Conservation (phyloP, 2,329 filamentous ascomycete species). For the Claviceps humidiphila region DNA sequence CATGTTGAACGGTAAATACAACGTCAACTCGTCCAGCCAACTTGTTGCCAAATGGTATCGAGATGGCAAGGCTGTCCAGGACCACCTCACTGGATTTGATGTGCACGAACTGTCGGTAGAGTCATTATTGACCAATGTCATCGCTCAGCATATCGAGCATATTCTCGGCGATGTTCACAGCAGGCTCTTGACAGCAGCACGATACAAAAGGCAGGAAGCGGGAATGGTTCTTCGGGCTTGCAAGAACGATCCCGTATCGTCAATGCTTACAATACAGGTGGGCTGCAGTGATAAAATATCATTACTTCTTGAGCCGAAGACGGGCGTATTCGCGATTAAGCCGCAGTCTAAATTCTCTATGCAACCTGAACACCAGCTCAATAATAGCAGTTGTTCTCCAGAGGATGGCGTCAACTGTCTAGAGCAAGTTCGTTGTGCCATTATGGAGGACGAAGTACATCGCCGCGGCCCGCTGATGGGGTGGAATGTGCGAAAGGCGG, state of each 20-base stretch:
- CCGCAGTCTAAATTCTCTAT: constrained; percentile 45
- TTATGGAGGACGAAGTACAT: constrained; percentile 47
- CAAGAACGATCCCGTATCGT: constrained; percentile 49
- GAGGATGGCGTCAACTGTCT: constrained; percentile 44
- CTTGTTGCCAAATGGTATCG: constrained; percentile 71
- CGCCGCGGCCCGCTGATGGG: constrained; percentile 47
- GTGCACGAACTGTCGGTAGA: constrained; percentile 58
- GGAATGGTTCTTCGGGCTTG: constrained; percentile 45
- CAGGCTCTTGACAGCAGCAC: constrained; percentile 43
- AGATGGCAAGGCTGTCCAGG: constrained; percentile 61
- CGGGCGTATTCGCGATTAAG: constrained; percentile 60
- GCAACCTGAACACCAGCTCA: constrained; percentile 52
- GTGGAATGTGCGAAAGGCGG: constrained; percentile 43
- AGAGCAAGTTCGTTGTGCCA: constrained; percentile 48
- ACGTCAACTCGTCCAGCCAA: constrained; percentile 35
- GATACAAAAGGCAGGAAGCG: constrained; percentile 49
- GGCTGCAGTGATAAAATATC: constrained; percentile 46
- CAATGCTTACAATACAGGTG: constrained; percentile 55
- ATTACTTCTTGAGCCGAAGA: constrained; percentile 62
- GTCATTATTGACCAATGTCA: constrained; percentile 55
- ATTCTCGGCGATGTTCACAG: constrained; percentile 55
- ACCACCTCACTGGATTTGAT: constrained; percentile 55
- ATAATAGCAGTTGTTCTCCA: constrained; percentile 41
- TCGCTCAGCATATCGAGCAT: constrained; percentile 61
- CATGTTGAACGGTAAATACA: constrained; percentile 25